These are phyloP conservation scores for Exophiala aquamarina DNA, from an alignment of 2,329 filamentous ascomycete species.

Conservation along the genomic window DNA sequence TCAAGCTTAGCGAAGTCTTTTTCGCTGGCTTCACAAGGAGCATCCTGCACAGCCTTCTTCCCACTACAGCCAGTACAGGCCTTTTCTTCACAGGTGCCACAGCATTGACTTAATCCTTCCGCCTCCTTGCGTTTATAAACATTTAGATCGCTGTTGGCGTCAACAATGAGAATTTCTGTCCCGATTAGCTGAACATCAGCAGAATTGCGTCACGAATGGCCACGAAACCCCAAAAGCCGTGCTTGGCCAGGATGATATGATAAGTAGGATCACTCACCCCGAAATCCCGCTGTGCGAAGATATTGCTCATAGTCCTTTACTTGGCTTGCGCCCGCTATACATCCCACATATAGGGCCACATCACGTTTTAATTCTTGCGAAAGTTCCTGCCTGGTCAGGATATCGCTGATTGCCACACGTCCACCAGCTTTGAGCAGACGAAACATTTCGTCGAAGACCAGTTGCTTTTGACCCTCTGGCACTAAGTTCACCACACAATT, in stretches of 20 bases:
- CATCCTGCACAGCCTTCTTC: not conserved
- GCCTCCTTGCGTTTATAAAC: slow-evolving; percentile 7
- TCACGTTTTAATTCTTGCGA: slow-evolving; percentile 47
- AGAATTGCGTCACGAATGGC: no score
- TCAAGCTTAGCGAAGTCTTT: slow-evolving; percentile 34
- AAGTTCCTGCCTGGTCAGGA: slow-evolving; percentile 49
- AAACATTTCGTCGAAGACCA: slow-evolving; percentile 58
- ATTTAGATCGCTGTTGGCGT: slow-evolving; percentile 44
- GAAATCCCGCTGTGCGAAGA: slow-evolving; percentile 52
- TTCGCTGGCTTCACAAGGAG: slow-evolving; percentile 9
- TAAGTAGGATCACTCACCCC: slow-evolving; percentile 35
- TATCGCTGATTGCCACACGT: slow-evolving; percentile 60
- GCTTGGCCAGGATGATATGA: not conserved
- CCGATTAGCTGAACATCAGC: slow-evolving; percentile 2
- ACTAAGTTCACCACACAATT: slow-evolving; percentile 66
- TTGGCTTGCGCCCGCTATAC: slow-evolving; percentile 58
- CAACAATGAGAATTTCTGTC: slow-evolving; percentile 46
- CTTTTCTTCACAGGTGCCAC: slow-evolving; percentile 21
- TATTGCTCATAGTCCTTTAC: slow-evolving; percentile 54
- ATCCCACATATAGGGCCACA: slow-evolving; percentile 59
- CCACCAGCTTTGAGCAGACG: slow-evolving; percentile 59
- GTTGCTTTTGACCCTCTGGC: slow-evolving; percentile 51
- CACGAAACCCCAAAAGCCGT: not conserved
- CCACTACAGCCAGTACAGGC: slow-evolving; percentile 7
- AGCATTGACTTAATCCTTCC: slow-evolving; percentile 2